Conservation (phyloP, 768 basidiomycete genomes). For the Lentinula aciculospora region DNA sequence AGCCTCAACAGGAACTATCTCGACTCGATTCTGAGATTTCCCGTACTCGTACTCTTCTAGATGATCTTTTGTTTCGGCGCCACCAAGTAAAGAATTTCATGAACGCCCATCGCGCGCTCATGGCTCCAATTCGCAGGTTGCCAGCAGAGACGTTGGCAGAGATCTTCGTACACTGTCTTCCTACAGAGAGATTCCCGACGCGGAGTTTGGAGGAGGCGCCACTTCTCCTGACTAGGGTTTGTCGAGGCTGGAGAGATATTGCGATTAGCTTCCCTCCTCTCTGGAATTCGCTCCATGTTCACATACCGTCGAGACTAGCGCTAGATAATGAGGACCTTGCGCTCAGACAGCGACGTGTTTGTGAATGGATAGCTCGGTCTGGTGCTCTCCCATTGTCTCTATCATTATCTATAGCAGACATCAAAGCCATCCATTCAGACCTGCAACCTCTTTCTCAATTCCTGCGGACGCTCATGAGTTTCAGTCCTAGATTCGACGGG, state of each 20-base stretch:
- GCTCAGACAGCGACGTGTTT: neutral
- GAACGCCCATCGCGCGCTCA: constrained; percentile 16
- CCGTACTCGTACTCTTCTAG: neutral
- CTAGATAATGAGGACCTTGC: neutral
- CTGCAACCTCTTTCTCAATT: no score
- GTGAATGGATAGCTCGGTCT: neutral
- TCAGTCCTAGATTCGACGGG: neutral
- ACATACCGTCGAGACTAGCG: no score
- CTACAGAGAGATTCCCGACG: constrained; percentile 10
- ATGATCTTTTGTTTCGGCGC: neutral
- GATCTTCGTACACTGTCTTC: constrained; percentile 22
- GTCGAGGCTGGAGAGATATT: constrained; percentile 20
- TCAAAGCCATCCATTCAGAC: neutral
- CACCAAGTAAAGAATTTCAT: neutral
- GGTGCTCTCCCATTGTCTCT: neutral
- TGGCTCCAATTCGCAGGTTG: constrained; percentile 18
- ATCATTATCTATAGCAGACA: neutral
- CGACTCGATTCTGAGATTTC: neutral
- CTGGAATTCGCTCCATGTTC: constrained; percentile 18
- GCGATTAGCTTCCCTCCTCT: constrained; percentile 19
- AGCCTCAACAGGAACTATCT: neutral
- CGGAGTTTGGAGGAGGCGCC: constrained; percentile 16
- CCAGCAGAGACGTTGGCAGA: constrained; percentile 19
- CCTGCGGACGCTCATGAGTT: neutral
- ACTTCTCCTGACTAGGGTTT: constrained; percentile 19